Evolutionary conservation across 305 asterid species (phyloP), one percentile per base, ranked within the genome.

Genomic region (Fraxinus albicans): DNA sequence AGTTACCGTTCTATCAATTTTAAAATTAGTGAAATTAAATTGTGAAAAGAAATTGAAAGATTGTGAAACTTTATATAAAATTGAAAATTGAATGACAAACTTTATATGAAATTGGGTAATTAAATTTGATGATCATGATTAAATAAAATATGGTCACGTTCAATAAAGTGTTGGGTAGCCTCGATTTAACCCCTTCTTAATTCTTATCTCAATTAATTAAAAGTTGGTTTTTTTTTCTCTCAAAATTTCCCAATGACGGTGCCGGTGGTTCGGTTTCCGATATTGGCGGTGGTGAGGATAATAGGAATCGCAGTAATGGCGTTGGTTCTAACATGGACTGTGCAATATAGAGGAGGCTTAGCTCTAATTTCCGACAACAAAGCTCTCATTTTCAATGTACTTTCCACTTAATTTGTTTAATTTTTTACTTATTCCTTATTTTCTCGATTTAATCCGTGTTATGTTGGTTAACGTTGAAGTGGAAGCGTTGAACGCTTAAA

Each of bases 321-420:
- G 17, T 70, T 93, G 83, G 86, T 92, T 13, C 58, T 96, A 53
- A 78, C 87, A 12, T 96, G 99, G 99, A 89, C 77, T 74, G 76
- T 92, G 70, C 97, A 86, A 80, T 96, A 86, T 87, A 91, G 99
- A 87, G 99, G 99, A 77, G 99, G 99, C 42, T 83, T 96, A 87
- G 95, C 99, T 80, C 93, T 96, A 83, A 86, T 88, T 27, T 92
- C 99, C 84, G 92, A 89, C n/a, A 80, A 94, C 63, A 93, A 94
- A 76, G 88, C 77, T 81, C 97, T 89, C 81, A 90, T 96, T 76
- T 96, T 94, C 63, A 96, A 96, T 69, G 98, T 96, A 90, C 85
- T 73, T n/a, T 13, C 35, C 74, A 12, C 35, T 27, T 8, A 21
- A 27, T 65, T 65, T 25, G 17, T 65, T 65, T 65, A 2, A 8